phyloP scores from a whole-genome alignment of 164 flowering plant genomes.

The Warburgia ugandensis region DNA sequence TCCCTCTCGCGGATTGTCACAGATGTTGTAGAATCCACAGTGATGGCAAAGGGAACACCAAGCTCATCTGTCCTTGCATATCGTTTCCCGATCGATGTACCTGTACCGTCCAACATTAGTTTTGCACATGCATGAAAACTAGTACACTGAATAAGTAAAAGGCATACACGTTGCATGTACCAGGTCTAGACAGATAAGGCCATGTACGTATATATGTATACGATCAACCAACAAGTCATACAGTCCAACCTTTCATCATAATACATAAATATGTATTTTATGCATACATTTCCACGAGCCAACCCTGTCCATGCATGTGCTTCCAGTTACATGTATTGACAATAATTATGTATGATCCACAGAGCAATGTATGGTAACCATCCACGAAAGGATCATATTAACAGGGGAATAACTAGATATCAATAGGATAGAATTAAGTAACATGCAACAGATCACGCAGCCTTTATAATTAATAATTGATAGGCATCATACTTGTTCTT shows the following conservation, averaged over 20 bases:
- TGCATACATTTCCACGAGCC: too few relatives aligned
- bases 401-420: too few relatives aligned
- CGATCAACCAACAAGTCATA: slow-evolving; percentile 1
- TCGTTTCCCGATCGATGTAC: slow-evolving; percentile 92
- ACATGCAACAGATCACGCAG: too few relatives aligned
- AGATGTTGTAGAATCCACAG: slow-evolving; percentile 60
- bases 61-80: slow-evolving; percentile 98
- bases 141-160: not conserved
- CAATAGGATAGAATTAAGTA: too few relatives aligned
- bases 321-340: too few relatives aligned
- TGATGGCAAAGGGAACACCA: slow-evolving; percentile 90
- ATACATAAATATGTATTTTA: not conserved
- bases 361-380: too few relatives aligned
- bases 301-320: too few relatives aligned
- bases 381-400: too few relatives aligned
- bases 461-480: too few relatives aligned
- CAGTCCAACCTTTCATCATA: not conserved
- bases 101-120: slow-evolving; percentile 20
- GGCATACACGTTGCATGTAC: not conserved
- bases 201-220: not conserved
- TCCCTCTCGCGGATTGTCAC: slow-evolving; percentile 93
- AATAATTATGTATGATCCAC: too few relatives aligned
- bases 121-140: not conserved
- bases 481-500: too few relatives aligned
- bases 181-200: not conserved